Evolutionary conservation across 768 basidiomycete species (phyloP).

Genomic region (Russula vinacea): DNA sequence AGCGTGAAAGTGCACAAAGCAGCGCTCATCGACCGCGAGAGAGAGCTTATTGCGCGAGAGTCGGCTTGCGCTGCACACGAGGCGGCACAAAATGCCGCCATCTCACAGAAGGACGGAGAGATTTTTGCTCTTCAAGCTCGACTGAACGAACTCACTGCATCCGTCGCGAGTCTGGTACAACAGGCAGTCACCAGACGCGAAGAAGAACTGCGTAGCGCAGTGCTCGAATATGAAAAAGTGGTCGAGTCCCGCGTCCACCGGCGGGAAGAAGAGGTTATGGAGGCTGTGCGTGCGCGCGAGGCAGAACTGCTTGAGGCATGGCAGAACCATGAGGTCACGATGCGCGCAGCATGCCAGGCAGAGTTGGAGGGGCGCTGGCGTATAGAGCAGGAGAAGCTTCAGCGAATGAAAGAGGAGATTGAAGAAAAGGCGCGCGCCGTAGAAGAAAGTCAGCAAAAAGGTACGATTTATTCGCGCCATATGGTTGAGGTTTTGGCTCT

Average conservation of each 20-base stretch:
- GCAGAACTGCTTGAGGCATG: constrained; percentile 62
- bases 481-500: background rate
- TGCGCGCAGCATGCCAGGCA: constrained; percentile 50
- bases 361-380: constrained; percentile 39
- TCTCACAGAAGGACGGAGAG: constrained; percentile 60
- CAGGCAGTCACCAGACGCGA: constrained; percentile 62
- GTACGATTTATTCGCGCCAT: constrained; percentile 29
- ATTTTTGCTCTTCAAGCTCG: constrained; percentile 45
- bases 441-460: constrained; percentile 40
- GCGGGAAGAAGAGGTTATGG: constrained; percentile 70
- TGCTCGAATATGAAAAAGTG: constrained; percentile 67
- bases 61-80: constrained; percentile 54
- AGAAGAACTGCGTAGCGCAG: constrained; percentile 62
- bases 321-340: constrained; percentile 48
- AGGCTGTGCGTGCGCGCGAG: constrained; percentile 61
- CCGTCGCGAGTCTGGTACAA: constrained; percentile 41
- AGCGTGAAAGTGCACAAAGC: constrained; percentile 63
- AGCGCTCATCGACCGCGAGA: constrained; percentile 55
- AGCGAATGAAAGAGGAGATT: constrained; percentile 46
- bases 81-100: constrained; percentile 44
- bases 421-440: constrained; percentile 48
- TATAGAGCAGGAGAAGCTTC: constrained; percentile 49
- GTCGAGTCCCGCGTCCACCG: constrained; percentile 60
- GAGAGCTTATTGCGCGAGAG: constrained; percentile 60
- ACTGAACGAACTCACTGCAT: constrained; percentile 29